Evolutionary conservation across 345 rosid genomes (phyloP).

Genomic region (Draba incana): DNA sequence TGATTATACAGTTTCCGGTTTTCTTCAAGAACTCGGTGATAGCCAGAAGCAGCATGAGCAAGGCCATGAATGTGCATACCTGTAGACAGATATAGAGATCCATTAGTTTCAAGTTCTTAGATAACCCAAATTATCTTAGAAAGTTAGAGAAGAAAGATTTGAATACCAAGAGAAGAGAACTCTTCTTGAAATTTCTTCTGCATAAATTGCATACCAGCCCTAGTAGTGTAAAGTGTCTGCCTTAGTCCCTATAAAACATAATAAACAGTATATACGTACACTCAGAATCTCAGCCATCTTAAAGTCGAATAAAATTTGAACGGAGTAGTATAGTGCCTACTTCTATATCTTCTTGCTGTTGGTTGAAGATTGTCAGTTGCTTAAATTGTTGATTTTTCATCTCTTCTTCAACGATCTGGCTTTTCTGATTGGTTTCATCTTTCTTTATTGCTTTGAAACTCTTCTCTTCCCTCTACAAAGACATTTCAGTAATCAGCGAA

Average conservation of each 20-base stretch:
- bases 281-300: conserved; percentile 18
- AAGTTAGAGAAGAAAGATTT: conserved; percentile 12
- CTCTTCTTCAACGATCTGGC: conserved; percentile 52
- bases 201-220: conserved; percentile 89
- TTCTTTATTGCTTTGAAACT: conserved; percentile 50
- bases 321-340: conserved; percentile 40
- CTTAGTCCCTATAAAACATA: conserved; percentile 62
- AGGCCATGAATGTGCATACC: conserved; percentile 87
- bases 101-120: conserved; percentile 9
- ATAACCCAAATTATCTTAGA: conserved; percentile 8
- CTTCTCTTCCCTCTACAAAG: conserved; percentile 62
- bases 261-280: conserved; percentile 2
- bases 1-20: conserved; percentile 94
- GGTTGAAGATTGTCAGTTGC: conserved; percentile 64
- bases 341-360: conserved; percentile 74
- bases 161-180: conserved; percentile 72
- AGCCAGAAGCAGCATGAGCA: conserved; percentile 95
- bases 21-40: conserved; percentile 90
- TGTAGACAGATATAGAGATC: conserved; percentile 39
- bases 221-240: conserved; percentile 64
- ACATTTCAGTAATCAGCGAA: conserved; percentile 22
- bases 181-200: conserved; percentile 87
- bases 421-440: conserved; percentile 51
- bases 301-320: conserved; percentile 17
- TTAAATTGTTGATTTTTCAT: conserved; percentile 48